Base-by-base conservation (phyloP, 164 flowering plant genomes). In the Annona squamosa region DNA sequence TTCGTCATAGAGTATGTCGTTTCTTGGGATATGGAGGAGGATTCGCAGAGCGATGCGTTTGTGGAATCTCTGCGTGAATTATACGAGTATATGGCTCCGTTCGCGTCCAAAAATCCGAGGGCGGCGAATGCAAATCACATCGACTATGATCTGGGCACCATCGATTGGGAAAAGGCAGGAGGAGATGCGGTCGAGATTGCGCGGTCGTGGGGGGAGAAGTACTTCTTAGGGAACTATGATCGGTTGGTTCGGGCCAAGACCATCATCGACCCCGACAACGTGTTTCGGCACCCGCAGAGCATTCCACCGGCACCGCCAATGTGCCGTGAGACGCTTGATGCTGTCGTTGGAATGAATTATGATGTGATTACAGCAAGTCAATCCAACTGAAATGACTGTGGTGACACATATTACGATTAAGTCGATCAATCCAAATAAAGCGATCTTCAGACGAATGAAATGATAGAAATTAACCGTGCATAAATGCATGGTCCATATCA, bases 191-290 rank as follows among this genome's bases (percentile, higher is more conserved):
- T 67, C 37, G 71, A 68, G 37, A 59, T 56, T 12, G 64, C 71
- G 4, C 67, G 71, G 37, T 18, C 63, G 10, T 74, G 76, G 76
- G 71, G 71, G 10, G 66, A 67, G 61, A 74, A 17, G 76, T 74
- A 74, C 59, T 74, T 74, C 41, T 17, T 56, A 48, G 46, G 9
- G 4, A 74, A 74, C 13, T 74, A 67, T 43, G 66, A 68, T 56
- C 47, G 76, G 16, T 68, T 74, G 64, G 76, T 74, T 2, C 9
- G 18, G n/a, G 71, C 66, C 17, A 74, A 74, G 76, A 74, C 71
- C 17, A 26, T 67, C 46, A 68, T 74, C 1, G 76, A 74, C 61
- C 76, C 76, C 10, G 16, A 68, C 7, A 74, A 74, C 43, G 75
- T 67, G 68, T 72, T 72, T 26, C 16, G 68, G 6, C 61, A 65